These are phyloP conservation scores for Zizania palustris DNA, from an alignment of 202 grass and related monocot genomes.

Conservation along the genomic window DNA sequence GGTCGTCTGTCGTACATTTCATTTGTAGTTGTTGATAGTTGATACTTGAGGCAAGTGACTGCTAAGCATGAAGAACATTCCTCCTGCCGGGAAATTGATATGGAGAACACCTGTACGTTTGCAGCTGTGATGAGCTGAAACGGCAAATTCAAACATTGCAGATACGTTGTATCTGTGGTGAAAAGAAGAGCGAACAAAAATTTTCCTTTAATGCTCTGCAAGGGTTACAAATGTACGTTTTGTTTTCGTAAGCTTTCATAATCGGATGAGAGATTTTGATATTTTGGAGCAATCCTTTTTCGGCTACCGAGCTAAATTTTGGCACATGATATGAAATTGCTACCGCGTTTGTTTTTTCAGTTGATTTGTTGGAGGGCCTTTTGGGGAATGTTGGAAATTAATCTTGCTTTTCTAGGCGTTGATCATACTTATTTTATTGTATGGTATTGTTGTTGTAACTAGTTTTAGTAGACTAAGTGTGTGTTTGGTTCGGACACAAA, in stretches of 20 bases:
- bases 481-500: too few species aligned
- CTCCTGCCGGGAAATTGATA: not conserved
- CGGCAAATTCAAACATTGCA: not conserved
- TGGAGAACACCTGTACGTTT: not conserved
- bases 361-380: too few species aligned
- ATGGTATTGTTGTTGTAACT: too few species aligned
- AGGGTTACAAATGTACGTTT: not conserved
- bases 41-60: not conserved
- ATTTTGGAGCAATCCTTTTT: not conserved
- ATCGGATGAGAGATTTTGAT: too few species aligned
- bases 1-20: conserved; percentile 19
- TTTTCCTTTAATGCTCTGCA: not conserved
- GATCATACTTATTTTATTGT: too few species aligned
- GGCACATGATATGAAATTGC: not conserved
- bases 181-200: not conserved
- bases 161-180: not conserved
- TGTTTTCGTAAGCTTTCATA: not conserved
- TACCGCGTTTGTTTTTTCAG: not conserved
- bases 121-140: not conserved
- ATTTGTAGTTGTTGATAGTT: not conserved
- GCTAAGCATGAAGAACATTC: not conserved
- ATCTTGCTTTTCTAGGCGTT: too few species aligned
- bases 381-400: too few species aligned
- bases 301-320: not conserved
- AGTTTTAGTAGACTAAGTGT: too few species aligned